These are phyloP conservation scores for Debaryomyces hansenii DNA, from an alignment of 805 yeast species.

Conservation along the genomic window DNA sequence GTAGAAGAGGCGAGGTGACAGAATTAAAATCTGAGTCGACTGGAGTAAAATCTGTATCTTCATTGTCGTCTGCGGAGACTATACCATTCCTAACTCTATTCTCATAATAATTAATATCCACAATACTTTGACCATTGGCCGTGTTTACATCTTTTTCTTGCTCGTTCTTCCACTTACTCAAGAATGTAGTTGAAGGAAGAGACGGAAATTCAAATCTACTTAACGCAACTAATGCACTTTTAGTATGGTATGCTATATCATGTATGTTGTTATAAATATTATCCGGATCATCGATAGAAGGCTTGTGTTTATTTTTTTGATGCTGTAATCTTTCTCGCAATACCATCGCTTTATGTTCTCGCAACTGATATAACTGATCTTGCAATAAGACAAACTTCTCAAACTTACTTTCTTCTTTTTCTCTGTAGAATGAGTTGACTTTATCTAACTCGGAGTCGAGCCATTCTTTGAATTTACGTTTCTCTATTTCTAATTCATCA, in stretches of 20 bases:
- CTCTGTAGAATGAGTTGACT: constrained; percentile 60
- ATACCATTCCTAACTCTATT: constrained; percentile 39
- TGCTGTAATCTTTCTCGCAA: background rate
- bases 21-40: constrained; percentile 10
- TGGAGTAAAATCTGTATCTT: constrained; percentile 12
- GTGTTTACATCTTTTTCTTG: constrained; percentile 10
- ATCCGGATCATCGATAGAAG: constrained; percentile 5
- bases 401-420: constrained; percentile 59
- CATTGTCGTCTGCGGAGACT: constrained; percentile 2
- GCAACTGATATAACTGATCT: constrained; percentile 65
- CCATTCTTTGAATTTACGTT: constrained; percentile 61
- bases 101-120: constrained; percentile 34
- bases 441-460: constrained; percentile 59
- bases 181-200: constrained; percentile 37
- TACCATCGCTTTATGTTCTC: constrained; percentile 46
- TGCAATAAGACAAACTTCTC: constrained; percentile 61
- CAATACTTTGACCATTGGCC: constrained; percentile 8
- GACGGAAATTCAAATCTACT: constrained; percentile 40
- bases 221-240: constrained; percentile 20
- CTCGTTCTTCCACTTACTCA: constrained; percentile 15
- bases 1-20: background rate
- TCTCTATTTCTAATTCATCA: constrained; percentile 32
- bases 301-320: background rate
- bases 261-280: constrained; percentile 21
- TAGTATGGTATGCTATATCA: constrained; percentile 30